phyloP scores from a whole-genome alignment of 73 alveolate genomes.

The Blepharisma stoltei region DNA sequence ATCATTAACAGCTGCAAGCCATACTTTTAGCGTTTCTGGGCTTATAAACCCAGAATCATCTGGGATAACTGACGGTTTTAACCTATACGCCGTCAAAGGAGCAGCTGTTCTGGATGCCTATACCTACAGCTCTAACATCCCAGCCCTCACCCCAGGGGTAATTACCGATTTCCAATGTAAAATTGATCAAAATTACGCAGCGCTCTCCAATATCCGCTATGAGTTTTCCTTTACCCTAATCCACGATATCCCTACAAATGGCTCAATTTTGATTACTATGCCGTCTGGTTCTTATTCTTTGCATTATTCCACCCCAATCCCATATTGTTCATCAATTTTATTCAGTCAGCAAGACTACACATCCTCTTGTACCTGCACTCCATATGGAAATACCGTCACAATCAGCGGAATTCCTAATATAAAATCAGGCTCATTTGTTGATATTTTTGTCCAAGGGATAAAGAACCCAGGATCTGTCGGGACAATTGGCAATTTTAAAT shows the following conservation, averaged over 20 bases:
- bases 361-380: neutral
- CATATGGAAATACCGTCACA: conserved; percentile 26
- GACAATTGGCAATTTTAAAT: neutral
- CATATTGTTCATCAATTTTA: neutral
- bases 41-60: conserved; percentile 15
- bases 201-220: conserved; percentile 33
- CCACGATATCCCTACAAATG: conserved; percentile 35
- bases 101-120: neutral
- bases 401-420: conserved; percentile 33
- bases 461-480: conserved; percentile 32
- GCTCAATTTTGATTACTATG: conserved; percentile 37
- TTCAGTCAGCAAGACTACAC: neutral
- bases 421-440: conserved; percentile 8
- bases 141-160: conserved; percentile 29
- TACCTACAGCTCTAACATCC: neutral
- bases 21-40: conserved; percentile 15
- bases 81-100: neutral
- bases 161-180: neutral
- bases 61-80: neutral
- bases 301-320: conserved; percentile 28
- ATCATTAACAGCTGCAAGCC: neutral
- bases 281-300: conserved; percentile 32
- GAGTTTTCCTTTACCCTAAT: conserved; percentile 27
- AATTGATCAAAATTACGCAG: conserved; percentile 19
- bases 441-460: conserved; percentile 17